A percentile compares a stretch with the other conserved stretches of the same genome.
phyloP scores from a whole-genome alignment of 2,329 filamentous ascomycete species.

The Sclerotinia subarctica region DNA sequence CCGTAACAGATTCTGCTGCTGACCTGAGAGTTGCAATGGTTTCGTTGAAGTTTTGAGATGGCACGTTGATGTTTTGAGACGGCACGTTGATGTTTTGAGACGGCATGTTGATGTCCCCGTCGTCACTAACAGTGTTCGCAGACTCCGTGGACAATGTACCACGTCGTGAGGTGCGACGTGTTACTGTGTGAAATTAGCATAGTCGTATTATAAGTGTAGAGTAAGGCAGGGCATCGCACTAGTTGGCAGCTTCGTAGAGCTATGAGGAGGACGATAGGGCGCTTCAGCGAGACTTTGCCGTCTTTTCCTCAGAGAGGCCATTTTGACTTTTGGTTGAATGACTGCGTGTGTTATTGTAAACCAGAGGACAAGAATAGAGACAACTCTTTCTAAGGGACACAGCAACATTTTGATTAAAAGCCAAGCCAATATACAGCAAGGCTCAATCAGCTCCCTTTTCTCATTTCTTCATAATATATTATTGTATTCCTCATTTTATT shows the following conservation, averaged over 20 bases:
- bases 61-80: neutral
- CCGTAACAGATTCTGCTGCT: neutral
- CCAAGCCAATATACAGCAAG: neutral
- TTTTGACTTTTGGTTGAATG: neutral
- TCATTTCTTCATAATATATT: neutral
- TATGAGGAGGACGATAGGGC: neutral
- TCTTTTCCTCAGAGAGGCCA: neutral
- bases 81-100: neutral
- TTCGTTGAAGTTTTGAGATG: neutral
- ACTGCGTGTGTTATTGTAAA: neutral
- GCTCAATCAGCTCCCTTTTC: neutral
- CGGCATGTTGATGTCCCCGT: neutral
- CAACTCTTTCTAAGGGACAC: neutral
- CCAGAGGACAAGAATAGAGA: neutral
- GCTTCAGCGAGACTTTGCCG: neutral
- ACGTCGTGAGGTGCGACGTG: slow-evolving; percentile 6
- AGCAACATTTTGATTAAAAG: neutral
- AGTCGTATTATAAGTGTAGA: neutral
- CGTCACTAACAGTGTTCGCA: neutral
- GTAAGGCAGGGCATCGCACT: neutral
- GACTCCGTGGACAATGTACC: neutral
- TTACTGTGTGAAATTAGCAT: neutral
- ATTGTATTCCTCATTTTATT: neutral
- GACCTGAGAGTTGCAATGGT: neutral
- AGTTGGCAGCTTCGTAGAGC: neutral